Evolutionary conservation across 352 stramenopile genomes (phyloP), one percentile per base, ranked within the genome.

Genomic region (Phytophthora citrophthora): DNA sequence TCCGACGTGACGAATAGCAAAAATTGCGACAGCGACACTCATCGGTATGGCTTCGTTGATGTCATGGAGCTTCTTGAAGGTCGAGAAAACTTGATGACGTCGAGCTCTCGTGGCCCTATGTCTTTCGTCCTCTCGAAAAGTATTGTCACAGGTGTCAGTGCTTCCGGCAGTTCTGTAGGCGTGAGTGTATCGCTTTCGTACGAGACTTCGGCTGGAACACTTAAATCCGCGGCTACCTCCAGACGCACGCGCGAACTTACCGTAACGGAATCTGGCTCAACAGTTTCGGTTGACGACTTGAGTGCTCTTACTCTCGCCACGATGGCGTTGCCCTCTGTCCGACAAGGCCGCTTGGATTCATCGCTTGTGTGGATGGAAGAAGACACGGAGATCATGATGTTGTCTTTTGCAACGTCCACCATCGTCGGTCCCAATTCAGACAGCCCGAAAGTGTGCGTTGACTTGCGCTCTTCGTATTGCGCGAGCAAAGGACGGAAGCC

Each of bases 321-420:
- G 0, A 91, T 92, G 83, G 59, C 73, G 11, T 56, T 87, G 23
- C 79, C 85, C 1, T 27, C 53, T 47, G 76, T 83, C 46, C 52
- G 69, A 45, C 51, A 54, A 20, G 83, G 79, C 2, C 64, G 71
- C 0, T 56, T 93, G 32, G 74, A 93, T 57, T 90, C 86, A 12
- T 94, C 86, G 26, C 63, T 94, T 26, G 18, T 94, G 3, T 94
- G 86, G 86, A 72, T 94, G 24, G 82, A 93, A 54, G 70, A 81
- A 31, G 76, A 93, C 55, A 81, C 77, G 5, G 70, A 81, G 16
- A 76, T 85, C 20, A 63, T 87, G 24, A 87, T 86, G 50, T n/a
- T 94, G 16, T 94, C 86, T 10, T 92, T 94, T 53, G 80, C 82
- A 20, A 92, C 84, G 8, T 88, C 86, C 4, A 89, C 83, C 2